These are phyloP conservation scores for Botrytis galanthina DNA, from an alignment of 2,329 filamentous ascomycete genomes.

Conservation along the genomic window DNA sequence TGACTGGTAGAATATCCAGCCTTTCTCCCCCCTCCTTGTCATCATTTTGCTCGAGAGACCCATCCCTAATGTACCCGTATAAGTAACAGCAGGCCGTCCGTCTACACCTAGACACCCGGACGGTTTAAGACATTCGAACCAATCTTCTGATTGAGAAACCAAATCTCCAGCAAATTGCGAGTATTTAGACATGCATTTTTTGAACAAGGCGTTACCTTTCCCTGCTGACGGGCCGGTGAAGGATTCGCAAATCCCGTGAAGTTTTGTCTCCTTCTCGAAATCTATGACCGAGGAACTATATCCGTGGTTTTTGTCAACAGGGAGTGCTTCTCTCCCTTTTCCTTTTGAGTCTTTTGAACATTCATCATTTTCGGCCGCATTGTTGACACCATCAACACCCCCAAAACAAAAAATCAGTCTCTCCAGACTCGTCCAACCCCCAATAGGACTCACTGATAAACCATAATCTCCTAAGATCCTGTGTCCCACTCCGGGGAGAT, in stretches of 20 bases:
- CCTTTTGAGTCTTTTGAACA: neutral
- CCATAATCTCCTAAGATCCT: accelerated
- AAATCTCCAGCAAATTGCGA: neutral
- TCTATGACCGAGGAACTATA: neutral
- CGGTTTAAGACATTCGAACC: neutral
- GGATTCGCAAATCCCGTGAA: neutral
- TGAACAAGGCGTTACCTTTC: neutral
- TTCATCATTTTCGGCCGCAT: neutral
- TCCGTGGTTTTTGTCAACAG: too few relatives aligned
- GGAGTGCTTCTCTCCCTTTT: neutral
- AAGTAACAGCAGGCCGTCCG: neutral
- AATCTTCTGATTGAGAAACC: neutral
- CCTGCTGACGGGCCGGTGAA: neutral
- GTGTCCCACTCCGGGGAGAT: neutral
- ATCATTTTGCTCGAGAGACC: neutral
- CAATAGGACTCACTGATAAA: accelerated
- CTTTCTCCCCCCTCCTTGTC: neutral
- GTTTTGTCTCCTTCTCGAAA: neutral
- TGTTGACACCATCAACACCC: neutral
- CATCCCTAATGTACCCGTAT: neutral
- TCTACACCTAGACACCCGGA: neutral
- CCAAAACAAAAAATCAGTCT: neutral
- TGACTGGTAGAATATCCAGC: neutral
- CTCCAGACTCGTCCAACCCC: neutral
- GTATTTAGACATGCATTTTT: neutral